A percentile compares a stretch with the other conserved stretches of the same genome.
Evolutionary conservation across 169 alveolate species (phyloP).

Genomic region (Plasmodium blacklocki): DNA sequence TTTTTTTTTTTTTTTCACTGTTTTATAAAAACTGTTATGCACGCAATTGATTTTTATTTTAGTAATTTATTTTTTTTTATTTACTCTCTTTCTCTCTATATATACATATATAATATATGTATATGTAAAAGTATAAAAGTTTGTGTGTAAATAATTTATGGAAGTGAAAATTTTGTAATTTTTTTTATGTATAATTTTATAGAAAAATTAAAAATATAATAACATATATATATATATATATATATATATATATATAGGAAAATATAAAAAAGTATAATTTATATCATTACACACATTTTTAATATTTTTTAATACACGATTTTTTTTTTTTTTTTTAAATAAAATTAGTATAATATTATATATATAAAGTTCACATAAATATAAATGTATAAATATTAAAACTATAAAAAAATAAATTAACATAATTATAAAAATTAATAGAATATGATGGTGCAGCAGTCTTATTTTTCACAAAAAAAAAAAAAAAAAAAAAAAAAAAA

Average conservation of each 20-base stretch:
- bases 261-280: slow-evolving; percentile 21
- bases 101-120: not conserved
- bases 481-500: no score
- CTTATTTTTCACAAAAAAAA: slow-evolving; percentile 21
- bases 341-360: no score
- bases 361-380: not conserved
- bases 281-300: slow-evolving; percentile 48
- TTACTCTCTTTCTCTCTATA: slow-evolving; percentile 62
- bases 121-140: slow-evolving; percentile 12
- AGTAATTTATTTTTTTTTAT: slow-evolving; percentile 5
- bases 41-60: not conserved
- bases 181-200: slow-evolving; percentile 12
- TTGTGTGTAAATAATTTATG: slow-evolving; percentile 48
- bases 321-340: no score
- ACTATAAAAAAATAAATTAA: slow-evolving; percentile 15
- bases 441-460: slow-evolving; percentile 69
- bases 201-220: slow-evolving; percentile 3
- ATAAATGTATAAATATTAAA: not conserved
- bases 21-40: no score
- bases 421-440: slow-evolving; percentile 13
- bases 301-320: no score
- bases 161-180: slow-evolving; percentile 13
- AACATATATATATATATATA: no score
- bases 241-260: not conserved
- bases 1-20: slow-evolving; percentile 17